Percentiles rank a stretch among this genome's conserved stretches.
These are phyloP conservation scores for Penicillium brevicompactum DNA, from an alignment of 2,329 filamentous ascomycete genomes.

Conservation along the genomic window DNA sequence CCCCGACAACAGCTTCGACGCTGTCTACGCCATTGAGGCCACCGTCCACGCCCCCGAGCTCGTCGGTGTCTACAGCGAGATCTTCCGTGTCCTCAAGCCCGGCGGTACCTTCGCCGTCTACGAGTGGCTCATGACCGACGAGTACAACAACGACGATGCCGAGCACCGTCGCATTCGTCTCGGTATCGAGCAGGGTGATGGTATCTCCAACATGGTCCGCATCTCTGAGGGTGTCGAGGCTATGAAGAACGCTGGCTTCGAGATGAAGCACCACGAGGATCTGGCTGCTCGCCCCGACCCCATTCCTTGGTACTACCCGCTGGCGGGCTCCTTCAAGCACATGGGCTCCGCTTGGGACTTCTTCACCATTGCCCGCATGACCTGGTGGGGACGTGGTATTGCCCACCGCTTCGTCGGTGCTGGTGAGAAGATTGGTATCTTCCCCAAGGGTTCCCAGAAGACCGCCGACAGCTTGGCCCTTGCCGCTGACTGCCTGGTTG, in stretches of 20 bases:
- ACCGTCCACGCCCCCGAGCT: constrained; percentile 92
- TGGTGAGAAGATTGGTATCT: constrained; percentile 73
- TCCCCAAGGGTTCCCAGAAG: constrained; percentile 85
- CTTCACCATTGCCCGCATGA: constrained; percentile 85
- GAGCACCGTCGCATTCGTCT: constrained; percentile 87
- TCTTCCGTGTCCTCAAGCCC: constrained; percentile 92
- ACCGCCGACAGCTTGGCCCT: constrained; percentile 86
- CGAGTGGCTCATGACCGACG: constrained; percentile 98
- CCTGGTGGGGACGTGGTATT: constrained; percentile 73
- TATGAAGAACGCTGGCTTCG: constrained; percentile 85
- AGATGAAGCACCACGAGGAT: constrained; percentile 81
- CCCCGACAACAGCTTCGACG: constrained; percentile 87
- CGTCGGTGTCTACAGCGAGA: constrained; percentile 90
- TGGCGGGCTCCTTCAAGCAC: constrained; percentile 82
- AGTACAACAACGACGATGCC: constrained; percentile 86
- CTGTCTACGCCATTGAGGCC: constrained; percentile 95
- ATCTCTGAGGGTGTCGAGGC: constrained; percentile 78
- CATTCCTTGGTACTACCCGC: constrained; percentile 91
- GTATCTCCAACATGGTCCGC: constrained; percentile 96
- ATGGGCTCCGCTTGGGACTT: constrained; percentile 78
- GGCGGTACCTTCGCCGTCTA: constrained; percentile 96
- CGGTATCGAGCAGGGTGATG: constrained; percentile 92
- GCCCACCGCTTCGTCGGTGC: constrained; percentile 76
- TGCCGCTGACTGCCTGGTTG: constrained; percentile 82
- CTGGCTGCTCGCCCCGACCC: constrained; percentile 74